Percentiles rank a stretch among this genome's conserved stretches.
phyloP scores from a whole-genome alignment of 1,284 basidiomycete genomes.

The Afroboletus lepidellus region DNA sequence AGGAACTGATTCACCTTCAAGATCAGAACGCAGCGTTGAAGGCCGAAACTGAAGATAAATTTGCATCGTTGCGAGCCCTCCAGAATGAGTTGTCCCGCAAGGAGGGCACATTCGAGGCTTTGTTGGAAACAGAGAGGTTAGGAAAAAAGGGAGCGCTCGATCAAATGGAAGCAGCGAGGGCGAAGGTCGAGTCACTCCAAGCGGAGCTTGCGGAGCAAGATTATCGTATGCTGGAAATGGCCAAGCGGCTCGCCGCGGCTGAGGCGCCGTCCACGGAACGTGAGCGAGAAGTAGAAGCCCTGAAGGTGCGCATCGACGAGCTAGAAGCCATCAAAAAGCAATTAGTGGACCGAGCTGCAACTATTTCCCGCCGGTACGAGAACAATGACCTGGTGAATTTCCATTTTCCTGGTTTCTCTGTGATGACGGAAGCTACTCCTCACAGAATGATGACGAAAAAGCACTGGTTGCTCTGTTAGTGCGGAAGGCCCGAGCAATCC shows the following conservation, averaged over 20 bases:
- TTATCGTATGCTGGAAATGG: slow-evolving; percentile 21
- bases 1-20: slow-evolving; percentile 19
- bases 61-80: slow-evolving; percentile 15
- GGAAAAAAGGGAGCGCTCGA: slow-evolving; percentile 20
- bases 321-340: slow-evolving; percentile 31
- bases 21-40: slow-evolving; percentile 25
- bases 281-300: slow-evolving; percentile 24
- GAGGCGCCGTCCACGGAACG: slow-evolving; percentile 22
- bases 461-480: slow-evolving; percentile 44
- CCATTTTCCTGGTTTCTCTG: slow-evolving; percentile 3
- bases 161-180: slow-evolving; percentile 22
- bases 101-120: slow-evolving; percentile 25
- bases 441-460: slow-evolving; percentile 48
- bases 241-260: slow-evolving; percentile 19
- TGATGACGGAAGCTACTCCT: slow-evolving; percentile 8
- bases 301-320: slow-evolving; percentile 30
- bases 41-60: slow-evolving; percentile 15
- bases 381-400: slow-evolving; percentile 41
- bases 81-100: slow-evolving; percentile 28
- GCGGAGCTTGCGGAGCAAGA: slow-evolving; percentile 25
- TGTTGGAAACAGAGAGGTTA: slow-evolving; percentile 25
- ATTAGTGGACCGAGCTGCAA: slow-evolving; percentile 27
- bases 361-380: slow-evolving; percentile 39
- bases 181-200: slow-evolving; percentile 22
- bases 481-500: slow-evolving; percentile 40